These are phyloP conservation scores for Aspergillus sp. DNA, from an alignment of 2,329 filamentous ascomycete genomes.

Conservation along the genomic window DNA sequence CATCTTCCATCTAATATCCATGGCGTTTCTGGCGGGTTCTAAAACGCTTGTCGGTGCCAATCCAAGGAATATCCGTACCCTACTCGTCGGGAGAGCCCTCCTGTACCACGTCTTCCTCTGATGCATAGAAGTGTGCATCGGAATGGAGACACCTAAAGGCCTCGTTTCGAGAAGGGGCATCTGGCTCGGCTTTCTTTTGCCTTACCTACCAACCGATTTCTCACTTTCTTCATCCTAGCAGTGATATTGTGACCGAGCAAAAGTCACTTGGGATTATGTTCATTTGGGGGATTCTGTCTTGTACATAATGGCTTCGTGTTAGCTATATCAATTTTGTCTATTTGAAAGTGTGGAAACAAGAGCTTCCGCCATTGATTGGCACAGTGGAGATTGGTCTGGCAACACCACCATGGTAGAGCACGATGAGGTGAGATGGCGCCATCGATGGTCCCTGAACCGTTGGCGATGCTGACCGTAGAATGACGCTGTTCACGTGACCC, in stretches of 20 bases:
- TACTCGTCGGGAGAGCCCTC: neutral
- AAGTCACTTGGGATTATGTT: neutral
- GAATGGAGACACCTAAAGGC: neutral
- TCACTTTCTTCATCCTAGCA: neutral
- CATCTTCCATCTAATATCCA: conserved; percentile 37
- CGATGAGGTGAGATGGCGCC: neutral
- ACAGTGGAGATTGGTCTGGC: neutral
- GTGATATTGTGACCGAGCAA: neutral
- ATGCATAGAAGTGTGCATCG: too few species aligned
- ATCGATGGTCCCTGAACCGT: neutral
- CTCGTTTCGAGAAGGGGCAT: neutral
- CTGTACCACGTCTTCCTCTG: too few species aligned
- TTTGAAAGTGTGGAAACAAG: neutral
- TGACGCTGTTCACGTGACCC: conserved; percentile 3
- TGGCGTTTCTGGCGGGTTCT: conserved; percentile 39
- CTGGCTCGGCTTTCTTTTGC: neutral
- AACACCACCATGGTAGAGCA: too few species aligned
- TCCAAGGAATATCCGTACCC: conserved; percentile 5
- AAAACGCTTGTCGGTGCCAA: conserved; percentile 29
- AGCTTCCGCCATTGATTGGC: neutral
- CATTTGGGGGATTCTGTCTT: neutral
- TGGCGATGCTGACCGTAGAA: neutral
- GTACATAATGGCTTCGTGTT: conserved; percentile 1
- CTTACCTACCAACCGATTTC: neutral
- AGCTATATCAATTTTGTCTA: neutral